Evolutionary conservation across 305 asterid species (phyloP).

Genomic region (Fraxinus paxiana): DNA sequence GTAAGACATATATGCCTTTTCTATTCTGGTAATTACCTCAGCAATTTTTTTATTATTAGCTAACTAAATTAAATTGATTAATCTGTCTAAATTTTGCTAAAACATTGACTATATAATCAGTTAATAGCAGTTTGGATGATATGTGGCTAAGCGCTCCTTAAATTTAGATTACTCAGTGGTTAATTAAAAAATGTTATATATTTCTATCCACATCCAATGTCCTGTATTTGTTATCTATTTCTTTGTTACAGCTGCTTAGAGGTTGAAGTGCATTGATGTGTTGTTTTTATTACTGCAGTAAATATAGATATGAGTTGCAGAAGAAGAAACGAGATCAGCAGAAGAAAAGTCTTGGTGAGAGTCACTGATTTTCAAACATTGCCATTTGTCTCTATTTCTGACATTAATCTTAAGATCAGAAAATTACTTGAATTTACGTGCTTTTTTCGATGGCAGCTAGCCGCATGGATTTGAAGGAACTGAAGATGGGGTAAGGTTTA

Average conservation of each 20-base stretch:
- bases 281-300: conserved; percentile 46
- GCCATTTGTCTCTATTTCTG: conserved; percentile 14
- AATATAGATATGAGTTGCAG: conserved; percentile 81
- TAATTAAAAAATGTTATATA: background rate
- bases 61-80: background rate
- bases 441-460: conserved; percentile 53
- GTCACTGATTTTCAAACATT: conserved; percentile 22
- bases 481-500: conserved; percentile 87
- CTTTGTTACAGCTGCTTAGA: background rate
- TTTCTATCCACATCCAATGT: conserved; percentile 9
- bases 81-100: background rate
- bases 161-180: background rate
- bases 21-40: conserved; percentile 5
- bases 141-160: conserved; percentile 1
- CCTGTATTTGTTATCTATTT: background rate
- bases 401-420: conserved; percentile 10
- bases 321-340: conserved; percentile 94
- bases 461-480: conserved; percentile 94
- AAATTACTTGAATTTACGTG: conserved; percentile 27
- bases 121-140: background rate
- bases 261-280: conserved; percentile 9
- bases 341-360: conserved; percentile 74
- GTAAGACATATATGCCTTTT: conserved; percentile 44
- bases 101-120: background rate
- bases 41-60: background rate